Conservation (phyloP, 495 filamentous ascomycete species). For the Penicillium desertorum region DNA sequence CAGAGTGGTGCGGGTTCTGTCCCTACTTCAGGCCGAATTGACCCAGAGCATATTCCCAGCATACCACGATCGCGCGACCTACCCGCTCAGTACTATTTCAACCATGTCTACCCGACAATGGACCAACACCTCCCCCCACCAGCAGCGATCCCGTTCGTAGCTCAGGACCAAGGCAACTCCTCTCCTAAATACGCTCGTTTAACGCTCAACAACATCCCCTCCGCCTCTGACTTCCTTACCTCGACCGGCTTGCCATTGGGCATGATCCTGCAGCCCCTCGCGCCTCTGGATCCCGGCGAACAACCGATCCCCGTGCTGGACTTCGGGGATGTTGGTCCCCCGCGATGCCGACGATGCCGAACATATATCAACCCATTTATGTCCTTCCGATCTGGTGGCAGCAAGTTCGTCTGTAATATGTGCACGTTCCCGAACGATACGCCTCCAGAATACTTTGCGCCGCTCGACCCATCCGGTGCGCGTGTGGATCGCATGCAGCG, state of each 20-base stretch:
- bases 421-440: constrained; percentile 98
- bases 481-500: constrained; percentile 86
- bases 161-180: constrained; percentile 92
- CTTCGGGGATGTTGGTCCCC: constrained; percentile 89
- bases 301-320: constrained; percentile 87
- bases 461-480: constrained; percentile 81
- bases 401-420: constrained; percentile 97
- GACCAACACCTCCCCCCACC: constrained; percentile 88
- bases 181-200: constrained; percentile 92
- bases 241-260: constrained; percentile 83
- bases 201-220: constrained; percentile 87
- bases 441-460: constrained; percentile 85
- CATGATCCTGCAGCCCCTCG: constrained; percentile 85
- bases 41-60: constrained; percentile 92
- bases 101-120: constrained; percentile 89
- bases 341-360: constrained; percentile 88
- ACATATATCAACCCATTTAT: constrained; percentile 99
- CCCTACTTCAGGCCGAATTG: constrained; percentile 71
- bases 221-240: constrained; percentile 73
- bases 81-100: constrained; percentile 78
- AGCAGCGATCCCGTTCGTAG: constrained; percentile 84
- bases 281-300: constrained; percentile 80
- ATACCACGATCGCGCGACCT: constrained; percentile 82
- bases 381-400: constrained; percentile 91
- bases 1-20: constrained; percentile 41